Evolutionary conservation across 2,329 filamentous ascomycete genomes (phyloP), one percentile per base, ranked within the genome.

Genomic region (Alternaria ethzedia): DNA sequence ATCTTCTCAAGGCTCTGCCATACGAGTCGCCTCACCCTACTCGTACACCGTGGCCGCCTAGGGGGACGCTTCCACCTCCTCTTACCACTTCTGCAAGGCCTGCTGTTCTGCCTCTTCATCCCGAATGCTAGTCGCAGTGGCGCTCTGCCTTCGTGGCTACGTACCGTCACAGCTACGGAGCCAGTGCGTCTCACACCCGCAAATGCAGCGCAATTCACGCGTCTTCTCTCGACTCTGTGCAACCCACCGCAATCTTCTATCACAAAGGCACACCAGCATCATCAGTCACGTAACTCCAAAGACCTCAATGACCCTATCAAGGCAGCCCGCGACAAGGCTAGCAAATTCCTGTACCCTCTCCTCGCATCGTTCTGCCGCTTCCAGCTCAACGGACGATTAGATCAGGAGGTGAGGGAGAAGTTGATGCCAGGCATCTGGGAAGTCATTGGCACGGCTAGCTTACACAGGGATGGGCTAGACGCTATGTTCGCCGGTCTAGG

Each of bases 21-120:
- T 36, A 79, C 88, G 10, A 78, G 86, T 59, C 84, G 84, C 9
- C 76, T 83, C 0, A 75, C 89, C 8, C 77, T 90, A 8, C 80
- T 84, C n/a, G 81, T 88, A 12, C 85, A 89, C 69, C 85, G 88
- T 21, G 80, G 84, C 15, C 86, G 87, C 45, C 79, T 90, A 10
- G 85, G 86, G 36, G 87, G 87, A 8, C 86, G 88, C 23, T 86
- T 86, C 77, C 87, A 90, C 70, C 79, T 90, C 11, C 77, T 90
- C 15, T 77, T 89, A 6, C 82, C 83, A 0, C 79, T 86, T 12
- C 82, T 90, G 61, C 85, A 88, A 69, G 78, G 78, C 12, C 82
- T 90, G 2, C 76, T 90, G 2, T 80, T 82, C 57, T 85, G 84
- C 54, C 82, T 90, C 11, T 89, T 89, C 75, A 81, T 80, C 6